Percentiles rank a stretch among this genome's conserved stretches.
phyloP scores from a whole-genome alignment of 805 yeast species.

The Priceomyces medius region DNA sequence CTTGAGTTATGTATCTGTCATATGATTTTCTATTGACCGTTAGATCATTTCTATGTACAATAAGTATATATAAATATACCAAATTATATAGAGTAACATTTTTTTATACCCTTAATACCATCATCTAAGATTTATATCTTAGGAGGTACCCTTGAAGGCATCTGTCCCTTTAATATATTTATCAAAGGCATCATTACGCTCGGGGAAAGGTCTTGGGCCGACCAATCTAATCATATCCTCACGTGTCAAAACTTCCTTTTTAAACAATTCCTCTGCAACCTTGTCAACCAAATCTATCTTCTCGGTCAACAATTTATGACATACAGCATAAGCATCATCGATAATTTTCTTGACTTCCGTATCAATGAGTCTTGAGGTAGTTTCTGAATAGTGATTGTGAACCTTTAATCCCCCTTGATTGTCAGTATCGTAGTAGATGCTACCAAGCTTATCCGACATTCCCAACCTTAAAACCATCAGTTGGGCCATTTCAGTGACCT shows the following conservation, averaged over 20 bases:
- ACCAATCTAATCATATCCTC: conserved; percentile 74
- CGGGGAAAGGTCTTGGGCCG: conserved; percentile 78
- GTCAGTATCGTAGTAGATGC: conserved; percentile 52
- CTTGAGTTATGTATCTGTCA: neutral
- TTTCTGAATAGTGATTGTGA: conserved; percentile 66
- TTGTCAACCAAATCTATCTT: conserved; percentile 60
- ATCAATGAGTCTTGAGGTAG: conserved; percentile 67
- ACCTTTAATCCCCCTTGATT: conserved; percentile 54
- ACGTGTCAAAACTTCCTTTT: conserved; percentile 77
- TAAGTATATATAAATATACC: neutral
- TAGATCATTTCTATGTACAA: neutral
- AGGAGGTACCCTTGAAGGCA: conserved; percentile 39
- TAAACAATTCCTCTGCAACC: conserved; percentile 71
- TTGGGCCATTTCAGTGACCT: conserved; percentile 84
- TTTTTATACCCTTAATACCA: too few species aligned
- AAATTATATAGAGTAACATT: neutral
- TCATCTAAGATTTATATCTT: too few species aligned
- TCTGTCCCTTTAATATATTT: conserved; percentile 64
- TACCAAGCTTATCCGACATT: conserved; percentile 81
- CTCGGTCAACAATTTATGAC: conserved; percentile 56
- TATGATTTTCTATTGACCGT: neutral
- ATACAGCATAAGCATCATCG: conserved; percentile 60
- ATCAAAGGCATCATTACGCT: conserved; percentile 84
- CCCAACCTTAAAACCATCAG: conserved; percentile 88
- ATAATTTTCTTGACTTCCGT: conserved; percentile 67